Percentiles rank a stretch among this genome's conserved stretches.
phyloP scores from a whole-genome alignment of 352 stramenopile species.

The Phytophthora pistaciae region DNA sequence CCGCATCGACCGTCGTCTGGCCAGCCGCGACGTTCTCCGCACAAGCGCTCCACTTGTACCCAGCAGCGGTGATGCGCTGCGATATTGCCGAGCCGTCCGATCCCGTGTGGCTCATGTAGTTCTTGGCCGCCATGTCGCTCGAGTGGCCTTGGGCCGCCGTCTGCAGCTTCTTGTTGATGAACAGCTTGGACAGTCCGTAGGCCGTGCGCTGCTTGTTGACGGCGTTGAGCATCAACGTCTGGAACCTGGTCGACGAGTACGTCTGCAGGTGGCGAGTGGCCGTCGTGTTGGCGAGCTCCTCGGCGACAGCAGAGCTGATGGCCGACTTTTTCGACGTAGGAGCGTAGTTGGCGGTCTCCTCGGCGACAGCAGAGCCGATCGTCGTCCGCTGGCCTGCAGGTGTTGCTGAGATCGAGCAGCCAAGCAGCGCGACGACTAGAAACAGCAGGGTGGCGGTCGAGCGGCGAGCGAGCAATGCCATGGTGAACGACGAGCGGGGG shows the following conservation, averaged over 20 bases:
- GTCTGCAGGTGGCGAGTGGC: slow-evolving; percentile 27
- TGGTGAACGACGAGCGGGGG: background rate
- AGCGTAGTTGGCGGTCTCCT: slow-evolving; percentile 3
- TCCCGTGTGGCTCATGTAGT: slow-evolving; percentile 55
- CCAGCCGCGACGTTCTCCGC: slow-evolving; percentile 57
- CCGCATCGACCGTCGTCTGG: slow-evolving; percentile 36
- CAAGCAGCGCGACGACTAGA: slow-evolving; percentile 11
- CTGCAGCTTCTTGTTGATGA: slow-evolving; percentile 40
- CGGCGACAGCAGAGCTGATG: slow-evolving; percentile 10
- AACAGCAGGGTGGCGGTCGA: background rate
- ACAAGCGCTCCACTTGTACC: slow-evolving; percentile 52
- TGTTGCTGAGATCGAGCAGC: background rate
- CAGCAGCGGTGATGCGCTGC: slow-evolving; percentile 37
- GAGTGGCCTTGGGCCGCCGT: slow-evolving; percentile 21
- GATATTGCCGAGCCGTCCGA: slow-evolving; percentile 41
- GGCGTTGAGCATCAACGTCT: slow-evolving; percentile 42
- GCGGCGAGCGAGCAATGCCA: background rate
- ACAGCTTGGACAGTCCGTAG: slow-evolving; percentile 35
- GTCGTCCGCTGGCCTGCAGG: background rate
- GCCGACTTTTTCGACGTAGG: background rate
- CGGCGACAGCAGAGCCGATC: slow-evolving; percentile 9
- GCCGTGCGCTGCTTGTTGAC: slow-evolving; percentile 53
- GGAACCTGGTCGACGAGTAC: slow-evolving; percentile 35
- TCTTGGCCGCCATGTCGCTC: slow-evolving; percentile 39
- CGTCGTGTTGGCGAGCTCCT: slow-evolving; percentile 14